These are phyloP conservation scores for Tuber umbilicatum DNA, from an alignment of 495 filamentous ascomycete genomes.

Conservation along the genomic window DNA sequence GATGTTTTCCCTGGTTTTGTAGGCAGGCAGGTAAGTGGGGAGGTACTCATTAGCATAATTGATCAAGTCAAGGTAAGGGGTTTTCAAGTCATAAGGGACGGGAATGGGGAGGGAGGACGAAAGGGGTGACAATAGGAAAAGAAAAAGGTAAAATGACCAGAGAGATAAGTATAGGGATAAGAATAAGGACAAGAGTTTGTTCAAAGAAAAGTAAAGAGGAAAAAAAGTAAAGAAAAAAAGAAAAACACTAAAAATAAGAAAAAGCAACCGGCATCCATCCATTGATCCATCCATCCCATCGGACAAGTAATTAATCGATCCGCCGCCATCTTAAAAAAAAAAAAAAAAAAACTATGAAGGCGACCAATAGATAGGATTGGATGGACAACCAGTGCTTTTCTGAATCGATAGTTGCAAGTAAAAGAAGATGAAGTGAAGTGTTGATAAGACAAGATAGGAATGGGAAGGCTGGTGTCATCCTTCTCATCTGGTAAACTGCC, in stretches of 20 bases:
- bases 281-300: constrained; percentile 5
- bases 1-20: neutral
- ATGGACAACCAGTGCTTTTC: constrained; percentile 5
- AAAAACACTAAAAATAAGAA: constrained; percentile 18
- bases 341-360: neutral
- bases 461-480: neutral
- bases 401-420: neutral
- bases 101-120: constrained; percentile 24
- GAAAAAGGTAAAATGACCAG: constrained; percentile 4
- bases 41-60: neutral
- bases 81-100: neutral
- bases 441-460: neutral
- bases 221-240: constrained; percentile 14
- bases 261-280: neutral
- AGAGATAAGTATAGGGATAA: neutral
- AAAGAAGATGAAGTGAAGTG: neutral
- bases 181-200: constrained; percentile 15
- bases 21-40: neutral
- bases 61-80: neutral
- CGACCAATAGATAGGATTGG: constrained; percentile 6
- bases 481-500: neutral
- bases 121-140: constrained; percentile 13
- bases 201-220: neutral
- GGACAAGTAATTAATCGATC: neutral
- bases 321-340: neutral